These are phyloP conservation scores for Mycena alexandri DNA, from an alignment of 768 basidiomycete genomes.

Conservation along the genomic window DNA sequence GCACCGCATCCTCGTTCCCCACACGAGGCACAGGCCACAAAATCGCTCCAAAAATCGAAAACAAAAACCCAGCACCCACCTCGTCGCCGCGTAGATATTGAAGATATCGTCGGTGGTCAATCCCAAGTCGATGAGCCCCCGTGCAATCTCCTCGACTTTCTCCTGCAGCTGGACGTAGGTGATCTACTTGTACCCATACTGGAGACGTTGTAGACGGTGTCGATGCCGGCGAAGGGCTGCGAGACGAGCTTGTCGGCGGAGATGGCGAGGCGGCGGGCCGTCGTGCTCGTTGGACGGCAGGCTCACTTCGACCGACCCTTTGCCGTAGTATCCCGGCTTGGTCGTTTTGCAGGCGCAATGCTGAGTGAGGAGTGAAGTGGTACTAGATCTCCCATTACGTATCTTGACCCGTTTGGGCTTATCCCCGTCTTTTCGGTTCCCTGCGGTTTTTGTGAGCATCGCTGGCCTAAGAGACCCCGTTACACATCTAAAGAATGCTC, in stretches of 20 bases:
- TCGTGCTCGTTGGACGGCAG: constrained; percentile 60
- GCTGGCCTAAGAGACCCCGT: no score
- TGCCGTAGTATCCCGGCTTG: constrained; percentile 64
- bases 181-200: constrained; percentile 87
- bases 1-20: background rate
- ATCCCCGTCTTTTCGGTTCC: no score
- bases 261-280: constrained; percentile 69
- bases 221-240: constrained; percentile 77
- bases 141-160: constrained; percentile 71
- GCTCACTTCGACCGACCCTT: constrained; percentile 74
- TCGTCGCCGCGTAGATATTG: constrained; percentile 86
- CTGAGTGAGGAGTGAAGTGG: no score
- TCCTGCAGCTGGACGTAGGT: constrained; percentile 80
- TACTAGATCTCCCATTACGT: no score
- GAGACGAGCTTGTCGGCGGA: constrained; percentile 69
- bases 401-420: no score
- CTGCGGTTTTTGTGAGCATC: no score
- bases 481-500: no score
- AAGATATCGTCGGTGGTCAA: no score
- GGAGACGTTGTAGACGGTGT: constrained; percentile 86
- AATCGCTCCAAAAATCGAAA: background rate
- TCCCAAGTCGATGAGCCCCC: constrained; percentile 80
- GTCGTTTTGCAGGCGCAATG: constrained; percentile 44
- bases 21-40: background rate
- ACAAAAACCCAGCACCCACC: constrained; percentile 62